Conservation (phyloP, 176 grass and related monocot species). For the Aegilops umbellulata region DNA sequence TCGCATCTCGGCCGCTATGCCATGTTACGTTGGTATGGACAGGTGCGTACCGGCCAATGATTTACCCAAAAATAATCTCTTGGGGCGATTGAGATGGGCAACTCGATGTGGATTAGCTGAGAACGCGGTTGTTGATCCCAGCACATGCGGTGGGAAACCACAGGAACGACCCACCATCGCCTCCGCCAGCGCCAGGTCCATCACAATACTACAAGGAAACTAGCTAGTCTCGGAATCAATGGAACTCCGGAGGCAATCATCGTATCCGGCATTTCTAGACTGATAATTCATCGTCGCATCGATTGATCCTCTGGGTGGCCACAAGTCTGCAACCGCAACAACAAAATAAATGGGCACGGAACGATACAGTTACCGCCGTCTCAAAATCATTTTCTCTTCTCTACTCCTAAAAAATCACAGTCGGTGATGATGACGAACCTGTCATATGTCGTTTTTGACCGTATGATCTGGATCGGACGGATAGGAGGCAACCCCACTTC, state of each 20-base stretch:
- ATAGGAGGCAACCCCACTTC: no score
- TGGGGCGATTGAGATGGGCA: neutral
- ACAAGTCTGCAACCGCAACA: neutral
- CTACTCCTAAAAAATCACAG: no score
- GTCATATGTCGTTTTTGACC: no score
- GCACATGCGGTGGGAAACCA: conserved; percentile 20
- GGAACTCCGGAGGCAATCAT: neutral
- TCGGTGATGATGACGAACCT: no score
- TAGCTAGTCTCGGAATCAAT: neutral
- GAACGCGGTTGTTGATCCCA: neutral
- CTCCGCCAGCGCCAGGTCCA: neutral
- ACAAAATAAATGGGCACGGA: neutral
- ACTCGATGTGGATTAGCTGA: neutral
- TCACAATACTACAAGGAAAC: neutral
- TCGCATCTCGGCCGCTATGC: conserved; percentile 8
- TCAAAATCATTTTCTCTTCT: neutral
- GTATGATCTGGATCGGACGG: no score
- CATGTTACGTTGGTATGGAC: conserved; percentile 21
- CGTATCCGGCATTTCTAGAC: neutral
- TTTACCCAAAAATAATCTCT: neutral
- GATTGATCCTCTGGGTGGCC: neutral
- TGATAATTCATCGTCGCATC: neutral
- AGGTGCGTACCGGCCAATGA: conserved; percentile 17
- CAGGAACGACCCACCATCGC: neutral
- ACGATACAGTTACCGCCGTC: neutral